These are phyloP conservation scores for Thelonectria olida DNA, from an alignment of 2,329 filamentous ascomycete species.

Conservation along the genomic window DNA sequence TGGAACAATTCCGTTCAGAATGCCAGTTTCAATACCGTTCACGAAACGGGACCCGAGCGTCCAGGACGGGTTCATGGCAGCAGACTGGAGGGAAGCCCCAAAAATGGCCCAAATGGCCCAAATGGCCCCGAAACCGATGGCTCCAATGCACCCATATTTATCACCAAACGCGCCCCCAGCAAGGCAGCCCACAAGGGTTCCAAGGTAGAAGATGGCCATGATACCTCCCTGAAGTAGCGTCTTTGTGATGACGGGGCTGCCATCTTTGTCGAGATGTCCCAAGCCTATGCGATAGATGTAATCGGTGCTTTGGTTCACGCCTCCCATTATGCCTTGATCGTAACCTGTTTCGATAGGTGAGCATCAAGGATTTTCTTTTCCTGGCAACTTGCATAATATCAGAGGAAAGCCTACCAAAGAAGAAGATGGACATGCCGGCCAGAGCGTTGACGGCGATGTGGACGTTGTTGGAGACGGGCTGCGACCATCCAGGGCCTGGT, in stretches of 20 bases:
- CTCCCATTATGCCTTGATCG: constrained; percentile 38
- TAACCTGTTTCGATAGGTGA: not conserved
- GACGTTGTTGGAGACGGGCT: no score
- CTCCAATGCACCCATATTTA: constrained; percentile 54
- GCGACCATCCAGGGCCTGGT: no score
- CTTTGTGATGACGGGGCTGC: constrained; percentile 29
- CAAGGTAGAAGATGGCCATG: constrained; percentile 35
- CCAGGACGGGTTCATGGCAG: constrained; percentile 44
- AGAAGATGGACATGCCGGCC: constrained; percentile 36
- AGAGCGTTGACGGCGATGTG: constrained; percentile 36
- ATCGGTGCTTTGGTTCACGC: constrained; percentile 28
- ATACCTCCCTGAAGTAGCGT: constrained; percentile 35
- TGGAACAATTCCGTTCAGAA: constrained; percentile 74
- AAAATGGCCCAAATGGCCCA: constrained; percentile 4
- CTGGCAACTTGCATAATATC: constrained; percentile 16
- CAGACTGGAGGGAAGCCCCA: constrained; percentile 58
- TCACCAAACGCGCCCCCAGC: constrained; percentile 41
- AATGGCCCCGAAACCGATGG: not conserved
- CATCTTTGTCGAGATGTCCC: constrained; percentile 31
- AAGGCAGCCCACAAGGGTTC: constrained; percentile 32
- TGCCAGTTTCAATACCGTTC: constrained; percentile 66
- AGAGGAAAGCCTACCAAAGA: no score
- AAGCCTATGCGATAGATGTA: constrained; percentile 36
- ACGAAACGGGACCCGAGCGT: constrained; percentile 42
- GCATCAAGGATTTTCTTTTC: not conserved